Evolutionary conservation across 169 alveolate species (phyloP).

Genomic region (Babesia bigemina): DNA sequence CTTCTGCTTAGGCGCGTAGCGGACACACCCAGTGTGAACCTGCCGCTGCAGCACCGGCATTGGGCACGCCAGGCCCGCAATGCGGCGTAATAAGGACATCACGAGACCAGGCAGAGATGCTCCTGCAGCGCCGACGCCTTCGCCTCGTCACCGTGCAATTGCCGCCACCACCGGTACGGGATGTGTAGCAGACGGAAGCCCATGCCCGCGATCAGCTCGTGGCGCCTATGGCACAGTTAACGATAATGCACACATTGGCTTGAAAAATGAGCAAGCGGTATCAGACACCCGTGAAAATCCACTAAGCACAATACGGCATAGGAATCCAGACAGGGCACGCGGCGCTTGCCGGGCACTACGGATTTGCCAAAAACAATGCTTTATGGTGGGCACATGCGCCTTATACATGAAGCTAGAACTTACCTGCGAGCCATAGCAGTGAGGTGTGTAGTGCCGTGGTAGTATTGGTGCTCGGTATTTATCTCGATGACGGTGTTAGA

Average conservation of each 20-base stretch:
- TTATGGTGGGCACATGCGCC: too few species aligned
- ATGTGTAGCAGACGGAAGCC: constrained; percentile 74
- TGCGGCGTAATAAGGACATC: constrained; percentile 1
- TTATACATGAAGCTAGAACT: neutral
- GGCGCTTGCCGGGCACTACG: neutral
- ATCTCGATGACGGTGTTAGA: constrained; percentile 65
- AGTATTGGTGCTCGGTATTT: constrained; percentile 58
- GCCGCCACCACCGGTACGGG: constrained; percentile 75
- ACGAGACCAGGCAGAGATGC: constrained; percentile 29
- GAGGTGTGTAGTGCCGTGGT: constrained; percentile 34
- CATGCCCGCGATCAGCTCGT: constrained; percentile 74
- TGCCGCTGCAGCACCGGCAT: neutral
- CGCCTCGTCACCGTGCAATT: constrained; percentile 66
- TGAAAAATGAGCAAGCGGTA: neutral
- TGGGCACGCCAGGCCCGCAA: neutral
- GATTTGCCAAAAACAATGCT: too few species aligned
- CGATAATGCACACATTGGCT: too few species aligned
- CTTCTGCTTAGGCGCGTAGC: constrained; percentile 36
- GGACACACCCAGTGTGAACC: neutral
- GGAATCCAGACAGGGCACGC: neutral
- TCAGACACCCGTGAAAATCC: neutral
- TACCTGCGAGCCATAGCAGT: constrained; percentile 65
- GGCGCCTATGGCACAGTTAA: constrained; percentile 61
- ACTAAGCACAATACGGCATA: neutral
- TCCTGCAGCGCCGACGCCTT: constrained; percentile 54